Evolutionary conservation across 805 yeast genomes (phyloP).

Genomic region (Myxozyma kluyveri): DNA sequence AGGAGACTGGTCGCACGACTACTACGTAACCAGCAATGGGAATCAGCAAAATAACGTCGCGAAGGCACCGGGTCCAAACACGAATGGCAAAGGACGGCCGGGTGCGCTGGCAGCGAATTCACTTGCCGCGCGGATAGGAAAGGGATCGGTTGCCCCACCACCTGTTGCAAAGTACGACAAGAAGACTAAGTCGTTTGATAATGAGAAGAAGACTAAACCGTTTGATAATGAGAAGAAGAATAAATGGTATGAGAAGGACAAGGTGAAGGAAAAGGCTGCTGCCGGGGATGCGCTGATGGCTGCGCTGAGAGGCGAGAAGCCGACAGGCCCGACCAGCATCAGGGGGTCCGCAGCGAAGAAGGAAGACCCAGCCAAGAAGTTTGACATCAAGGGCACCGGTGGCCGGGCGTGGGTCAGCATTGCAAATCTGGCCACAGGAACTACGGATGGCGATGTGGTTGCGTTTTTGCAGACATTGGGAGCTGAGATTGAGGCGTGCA

Average conservation of each 20-base stretch:
- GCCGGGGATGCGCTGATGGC: constrained; percentile 24
- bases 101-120: constrained; percentile 18
- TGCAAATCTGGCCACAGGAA: constrained; percentile 37
- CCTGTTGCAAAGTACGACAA: not conserved
- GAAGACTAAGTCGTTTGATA: not conserved
- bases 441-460: constrained; percentile 36
- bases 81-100: not conserved
- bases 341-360: not conserved
- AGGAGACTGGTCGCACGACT: not conserved
- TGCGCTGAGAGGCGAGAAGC: constrained; percentile 22
- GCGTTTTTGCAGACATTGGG: constrained; percentile 34
- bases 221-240: constrained; percentile 16
- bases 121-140: constrained; percentile 27
- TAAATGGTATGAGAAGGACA: constrained; percentile 17
- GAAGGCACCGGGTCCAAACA: not conserved
- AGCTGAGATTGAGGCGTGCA: constrained; percentile 27
- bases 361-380: constrained; percentile 5
- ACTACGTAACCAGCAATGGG: not conserved
- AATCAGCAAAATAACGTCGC: not conserved
- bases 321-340: not conserved
- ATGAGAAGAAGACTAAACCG: constrained; percentile 5
- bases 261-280: constrained; percentile 11
- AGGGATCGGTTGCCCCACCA: not conserved
- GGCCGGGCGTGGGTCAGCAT: constrained; percentile 30
- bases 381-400: constrained; percentile 20